phyloP scores from a whole-genome alignment of 2,329 filamentous ascomycete genomes.

The Botrytis fragariae region DNA sequence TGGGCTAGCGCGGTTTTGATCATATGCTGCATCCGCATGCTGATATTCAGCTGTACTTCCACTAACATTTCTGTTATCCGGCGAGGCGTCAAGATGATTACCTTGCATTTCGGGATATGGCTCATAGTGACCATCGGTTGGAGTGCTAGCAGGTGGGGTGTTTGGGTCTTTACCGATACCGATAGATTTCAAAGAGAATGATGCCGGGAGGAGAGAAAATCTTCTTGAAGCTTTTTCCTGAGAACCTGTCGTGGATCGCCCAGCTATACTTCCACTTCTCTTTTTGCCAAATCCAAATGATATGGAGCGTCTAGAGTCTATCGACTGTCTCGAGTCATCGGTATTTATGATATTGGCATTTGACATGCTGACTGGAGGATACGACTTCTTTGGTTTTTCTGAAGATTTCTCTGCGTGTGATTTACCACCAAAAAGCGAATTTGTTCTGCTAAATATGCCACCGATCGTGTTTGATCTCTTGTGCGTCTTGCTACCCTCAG shows the following conservation, averaged over 20 bases:
- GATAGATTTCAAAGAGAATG: conserved; percentile 64
- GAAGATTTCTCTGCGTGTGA: conserved; percentile 43
- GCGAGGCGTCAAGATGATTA: conserved; percentile 31
- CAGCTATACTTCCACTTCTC: conserved; percentile 62
- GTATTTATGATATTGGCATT: conserved; percentile 50
- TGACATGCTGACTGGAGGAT: conserved; percentile 90
- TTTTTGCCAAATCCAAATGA: conserved; percentile 69
- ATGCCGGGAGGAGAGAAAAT: conserved; percentile 67
- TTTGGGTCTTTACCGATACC: conserved; percentile 53
- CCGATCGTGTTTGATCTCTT: conserved; percentile 74
- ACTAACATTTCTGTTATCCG: conserved; percentile 30
- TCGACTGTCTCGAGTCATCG: conserved; percentile 53
- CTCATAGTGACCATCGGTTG: conserved; percentile 30
- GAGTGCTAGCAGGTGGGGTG: conserved; percentile 27
- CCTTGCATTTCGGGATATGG: conserved; percentile 30
- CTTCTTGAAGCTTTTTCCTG: conserved; percentile 58
- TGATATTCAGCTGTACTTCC: conserved; percentile 28
- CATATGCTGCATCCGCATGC: conserved; percentile 33
- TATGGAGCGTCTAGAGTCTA: conserved; percentile 73
- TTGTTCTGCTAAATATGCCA: conserved; percentile 79
- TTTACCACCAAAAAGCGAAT: conserved; percentile 71
- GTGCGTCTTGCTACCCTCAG: conserved; percentile 46
- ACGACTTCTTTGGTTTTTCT: conserved; percentile 64
- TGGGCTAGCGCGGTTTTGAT: conserved; percentile 32
- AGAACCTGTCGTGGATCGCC: conserved; percentile 47